Evolutionary conservation across 139 green algal genomes (phyloP), one percentile per base, ranked within the genome.

Genomic region (Ettlia oleoabundans): DNA sequence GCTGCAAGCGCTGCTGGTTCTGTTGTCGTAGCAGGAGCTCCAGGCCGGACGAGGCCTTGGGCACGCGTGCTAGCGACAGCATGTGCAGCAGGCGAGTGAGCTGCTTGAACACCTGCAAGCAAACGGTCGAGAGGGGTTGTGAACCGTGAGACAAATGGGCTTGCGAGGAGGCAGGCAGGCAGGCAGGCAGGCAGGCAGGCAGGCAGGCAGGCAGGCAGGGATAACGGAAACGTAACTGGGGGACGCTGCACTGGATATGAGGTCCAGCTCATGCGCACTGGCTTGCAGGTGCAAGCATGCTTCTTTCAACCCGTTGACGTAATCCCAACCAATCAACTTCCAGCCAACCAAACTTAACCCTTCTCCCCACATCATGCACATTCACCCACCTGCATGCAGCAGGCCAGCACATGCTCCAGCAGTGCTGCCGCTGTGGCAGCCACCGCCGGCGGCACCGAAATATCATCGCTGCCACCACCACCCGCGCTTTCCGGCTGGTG

Each of bases 21-120:
- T 68, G 66, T 38, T 76, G 67, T 3, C 73, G 72, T n/a, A 90
- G 58, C 58, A 93, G 86, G 78, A 87, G 65, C 47, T 88, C 83
- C 30, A 92, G 81, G 33, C 85, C 89, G n/a, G 87, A 85, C 35
- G 85, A 88, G 28, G 74, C 35, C 7, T 86, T 53, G 41, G 80
- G 71, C 33, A 77, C 53, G 18, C 42, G 41, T 30, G 83, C 73
- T 5, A 35, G 28, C 22, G 81, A 73, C 24, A 93, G 76, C 53
- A 88, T 43, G 32, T 78, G 75, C 67, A 92, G 83, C 73, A 83
- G 35, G 18, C 58, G 64, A 0, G 51, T 78, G 26, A 73, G 24
- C 30, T 62, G 13, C 15, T 68, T 71, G 65, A 86, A 80, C 3
- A 73, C 73, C 68, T 80, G 37, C n/a, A 32, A 4, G 32, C 4